phyloP scores from a whole-genome alignment of 176 grass and related monocot genomes.

The Eleusine coracana region DNA sequence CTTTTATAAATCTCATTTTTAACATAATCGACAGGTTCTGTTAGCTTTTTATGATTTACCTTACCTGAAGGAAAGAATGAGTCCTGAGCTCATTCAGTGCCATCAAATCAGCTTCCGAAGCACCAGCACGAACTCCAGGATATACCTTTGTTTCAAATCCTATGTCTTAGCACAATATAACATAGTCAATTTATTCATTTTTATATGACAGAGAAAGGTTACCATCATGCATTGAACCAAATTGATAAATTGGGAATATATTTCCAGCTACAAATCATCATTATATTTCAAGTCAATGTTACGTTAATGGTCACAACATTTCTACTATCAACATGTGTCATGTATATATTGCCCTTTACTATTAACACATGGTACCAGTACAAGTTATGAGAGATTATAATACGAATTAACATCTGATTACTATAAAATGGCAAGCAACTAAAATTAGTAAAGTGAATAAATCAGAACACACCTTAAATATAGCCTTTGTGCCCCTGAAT shows the following conservation, averaged over 20 bases:
- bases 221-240: constrained; percentile 29
- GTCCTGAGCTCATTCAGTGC: constrained; percentile 83
- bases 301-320: not conserved
- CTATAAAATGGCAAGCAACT: not conserved
- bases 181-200: constrained; percentile 46
- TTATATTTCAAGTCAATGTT: constrained; percentile 12
- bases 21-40: constrained; percentile 21
- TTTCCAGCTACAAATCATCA: constrained; percentile 13
- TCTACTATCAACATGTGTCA: constrained; percentile 14
- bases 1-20: constrained; percentile 23
- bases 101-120: constrained; percentile 92
- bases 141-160: constrained; percentile 80
- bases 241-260: constrained; percentile 11
- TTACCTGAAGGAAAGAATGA: constrained; percentile 85
- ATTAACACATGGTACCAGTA: constrained; percentile 23
- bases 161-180: constrained; percentile 60
- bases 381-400: constrained; percentile 19
- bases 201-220: constrained; percentile 27
- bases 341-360: not conserved
- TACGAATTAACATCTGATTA: not conserved
- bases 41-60: constrained; percentile 27
- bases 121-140: constrained; percentile 66
- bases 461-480: constrained; percentile 73
- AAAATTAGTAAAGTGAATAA: constrained; percentile 17
- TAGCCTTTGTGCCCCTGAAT: constrained; percentile 56